These are phyloP conservation scores for Dimargaris cristalligena DNA, from an alignment of 192 early-diverging fungal species.

Conservation along the genomic window DNA sequence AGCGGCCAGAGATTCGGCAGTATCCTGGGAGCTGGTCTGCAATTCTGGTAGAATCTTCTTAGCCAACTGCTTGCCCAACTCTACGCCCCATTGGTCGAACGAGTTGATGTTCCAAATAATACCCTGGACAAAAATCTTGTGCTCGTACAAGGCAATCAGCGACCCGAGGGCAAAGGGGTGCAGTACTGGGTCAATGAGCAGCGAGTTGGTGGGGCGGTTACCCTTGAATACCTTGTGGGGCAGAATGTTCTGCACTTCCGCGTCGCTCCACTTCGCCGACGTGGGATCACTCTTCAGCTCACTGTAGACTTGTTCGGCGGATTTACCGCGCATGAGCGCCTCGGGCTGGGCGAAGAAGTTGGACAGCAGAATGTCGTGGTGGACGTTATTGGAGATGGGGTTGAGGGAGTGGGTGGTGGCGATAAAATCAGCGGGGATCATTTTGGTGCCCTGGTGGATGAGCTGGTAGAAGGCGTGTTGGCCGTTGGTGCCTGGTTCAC, in stretches of 20 bases:
- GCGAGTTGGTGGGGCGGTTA: constrained; percentile 93
- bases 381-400: constrained; percentile 63
- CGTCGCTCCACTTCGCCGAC: constrained; percentile 22
- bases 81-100: constrained; percentile 92
- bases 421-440: constrained; percentile 91
- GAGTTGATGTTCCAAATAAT: constrained; percentile 97
- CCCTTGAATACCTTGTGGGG: constrained; percentile 96
- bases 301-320: constrained; percentile 52
- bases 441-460: constrained; percentile 97
- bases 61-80: constrained; percentile 96
- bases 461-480: constrained; percentile 99
- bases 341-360: constrained; percentile 99
- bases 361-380: constrained; percentile 93
- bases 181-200: constrained; percentile 76
- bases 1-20: constrained; percentile 10
- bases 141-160: constrained; percentile 96
- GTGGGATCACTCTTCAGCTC: constrained; percentile 55
- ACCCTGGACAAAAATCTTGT: constrained; percentile 99
- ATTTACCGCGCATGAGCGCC: constrained; percentile 90
- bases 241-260: constrained; percentile 45
- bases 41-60: constrained; percentile 92
- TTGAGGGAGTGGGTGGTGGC: constrained; percentile 89
- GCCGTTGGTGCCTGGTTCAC: constrained; percentile 98
- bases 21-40: constrained; percentile 19
- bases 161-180: constrained; percentile 78